phyloP scores from a whole-genome alignment of 2,329 filamentous ascomycete genomes.

The Aspergillus sp. region DNA sequence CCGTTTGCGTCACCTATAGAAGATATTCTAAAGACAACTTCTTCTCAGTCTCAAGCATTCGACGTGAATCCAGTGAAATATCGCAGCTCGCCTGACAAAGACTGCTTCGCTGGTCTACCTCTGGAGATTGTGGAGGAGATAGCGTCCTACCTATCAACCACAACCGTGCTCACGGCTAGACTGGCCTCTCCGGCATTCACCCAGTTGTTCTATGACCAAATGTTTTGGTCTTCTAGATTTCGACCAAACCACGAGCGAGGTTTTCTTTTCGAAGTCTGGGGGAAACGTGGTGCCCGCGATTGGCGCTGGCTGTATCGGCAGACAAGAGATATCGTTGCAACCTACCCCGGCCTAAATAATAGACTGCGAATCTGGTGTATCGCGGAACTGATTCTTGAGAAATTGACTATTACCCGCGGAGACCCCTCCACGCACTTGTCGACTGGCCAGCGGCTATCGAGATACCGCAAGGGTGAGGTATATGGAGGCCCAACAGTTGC shows the following conservation, averaged over 20 bases:
- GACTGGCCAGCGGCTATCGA: no score
- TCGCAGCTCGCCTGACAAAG: not conserved
- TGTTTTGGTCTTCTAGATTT: slow-evolving; percentile 1
- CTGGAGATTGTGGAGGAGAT: not conserved
- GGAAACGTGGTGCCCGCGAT: not conserved
- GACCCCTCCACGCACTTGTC: no score
- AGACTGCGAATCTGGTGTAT: no score
- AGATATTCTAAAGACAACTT: not conserved
- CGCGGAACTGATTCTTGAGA: no score
- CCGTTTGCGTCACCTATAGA: not conserved
- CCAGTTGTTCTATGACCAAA: not conserved
- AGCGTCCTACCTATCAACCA: not conserved
- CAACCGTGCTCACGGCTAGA: not conserved
- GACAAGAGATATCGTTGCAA: not conserved
- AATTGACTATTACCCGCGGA: no score
- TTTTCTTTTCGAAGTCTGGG: no score
- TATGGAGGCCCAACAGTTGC: no score
- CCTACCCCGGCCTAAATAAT: not conserved
- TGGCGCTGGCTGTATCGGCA: not conserved
- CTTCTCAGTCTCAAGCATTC: not conserved
- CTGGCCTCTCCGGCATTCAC: not conserved
- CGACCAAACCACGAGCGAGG: not conserved
- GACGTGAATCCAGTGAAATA: not conserved
- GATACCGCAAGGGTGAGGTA: no score
- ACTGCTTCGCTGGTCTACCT: not conserved